Evolutionary conservation across 1,284 basidiomycete genomes (phyloP).

Genomic region (Porodaedalea pini): DNA sequence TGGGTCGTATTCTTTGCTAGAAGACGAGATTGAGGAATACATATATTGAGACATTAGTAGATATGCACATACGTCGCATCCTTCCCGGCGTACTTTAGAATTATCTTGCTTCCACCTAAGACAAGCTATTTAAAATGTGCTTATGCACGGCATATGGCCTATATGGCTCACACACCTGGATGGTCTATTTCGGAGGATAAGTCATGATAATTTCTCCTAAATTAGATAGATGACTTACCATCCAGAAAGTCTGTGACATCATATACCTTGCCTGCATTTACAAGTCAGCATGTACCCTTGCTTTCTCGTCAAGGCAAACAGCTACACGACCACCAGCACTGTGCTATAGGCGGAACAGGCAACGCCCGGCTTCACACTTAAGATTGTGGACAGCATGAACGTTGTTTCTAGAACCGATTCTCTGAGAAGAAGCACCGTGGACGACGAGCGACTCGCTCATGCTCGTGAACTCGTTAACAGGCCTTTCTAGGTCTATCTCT

Average conservation of each 20-base stretch:
- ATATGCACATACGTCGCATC: constrained; percentile 58
- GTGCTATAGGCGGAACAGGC: too few species aligned
- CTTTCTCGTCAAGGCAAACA: background rate
- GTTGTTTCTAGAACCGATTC: too few species aligned
- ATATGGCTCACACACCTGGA: constrained; percentile 45
- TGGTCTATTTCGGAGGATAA: constrained; percentile 44
- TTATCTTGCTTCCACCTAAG: constrained; percentile 57
- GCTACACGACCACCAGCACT: too few species aligned
- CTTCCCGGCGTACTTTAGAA: constrained; percentile 71
- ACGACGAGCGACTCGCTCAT: too few species aligned
- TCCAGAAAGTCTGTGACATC: constrained; percentile 77
- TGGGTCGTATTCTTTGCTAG: constrained; percentile 73
- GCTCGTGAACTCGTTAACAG: too few species aligned
- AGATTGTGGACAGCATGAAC: too few species aligned
- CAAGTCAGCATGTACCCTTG: background rate
- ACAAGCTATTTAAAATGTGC: background rate
- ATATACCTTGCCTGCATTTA: constrained; percentile 53
- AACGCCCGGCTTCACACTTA: too few species aligned
- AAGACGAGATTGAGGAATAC: constrained; percentile 9
- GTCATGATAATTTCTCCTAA: background rate
- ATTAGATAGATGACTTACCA: constrained; percentile 34
- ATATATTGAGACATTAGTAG: background rate
- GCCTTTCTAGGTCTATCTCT: too few species aligned
- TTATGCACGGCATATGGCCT: background rate
- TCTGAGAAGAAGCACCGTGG: too few species aligned